Evolutionary conservation across 441 rosid species (phyloP).

Genomic region (Gossypium davidsonii): DNA sequence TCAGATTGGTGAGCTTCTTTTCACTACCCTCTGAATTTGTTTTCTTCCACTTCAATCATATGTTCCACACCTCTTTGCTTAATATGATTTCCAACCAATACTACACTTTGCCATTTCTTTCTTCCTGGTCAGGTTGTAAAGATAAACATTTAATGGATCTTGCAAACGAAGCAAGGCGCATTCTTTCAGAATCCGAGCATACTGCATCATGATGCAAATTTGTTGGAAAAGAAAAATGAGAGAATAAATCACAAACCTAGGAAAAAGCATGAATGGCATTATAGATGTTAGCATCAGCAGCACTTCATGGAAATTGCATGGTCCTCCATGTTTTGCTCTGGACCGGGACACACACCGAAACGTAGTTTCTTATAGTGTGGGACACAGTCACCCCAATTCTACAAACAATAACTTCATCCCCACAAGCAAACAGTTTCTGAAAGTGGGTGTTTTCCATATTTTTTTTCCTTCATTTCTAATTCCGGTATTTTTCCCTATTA

Average conservation of each 20-base stretch:
- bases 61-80: not conserved
- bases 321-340: not conserved
- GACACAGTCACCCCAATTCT: constrained; percentile 14
- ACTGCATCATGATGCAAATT: not conserved
- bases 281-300: not conserved
- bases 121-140: constrained; percentile 39
- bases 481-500: not conserved
- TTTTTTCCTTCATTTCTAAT: not conserved
- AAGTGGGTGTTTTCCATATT: not conserved
- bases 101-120: not conserved
- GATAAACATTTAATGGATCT: constrained; percentile 72
- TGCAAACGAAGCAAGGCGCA: constrained; percentile 54
- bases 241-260: not conserved
- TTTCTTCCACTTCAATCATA: not conserved
- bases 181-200: constrained; percentile 31
- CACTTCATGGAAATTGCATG: not conserved
- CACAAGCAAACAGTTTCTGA: not conserved
- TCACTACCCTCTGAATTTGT: not conserved
- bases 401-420: not conserved
- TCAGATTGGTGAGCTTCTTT: constrained; percentile 38
- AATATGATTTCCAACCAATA: not conserved
- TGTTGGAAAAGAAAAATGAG: not conserved
- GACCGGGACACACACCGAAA: not conserved
- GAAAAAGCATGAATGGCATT: not conserved
- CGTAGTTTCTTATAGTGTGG: not conserved